A percentile compares a stretch with the other conserved stretches of the same genome.
phyloP scores from a whole-genome alignment of 2,329 filamentous ascomycete species.

The Scolecobasidium constrictum region DNA sequence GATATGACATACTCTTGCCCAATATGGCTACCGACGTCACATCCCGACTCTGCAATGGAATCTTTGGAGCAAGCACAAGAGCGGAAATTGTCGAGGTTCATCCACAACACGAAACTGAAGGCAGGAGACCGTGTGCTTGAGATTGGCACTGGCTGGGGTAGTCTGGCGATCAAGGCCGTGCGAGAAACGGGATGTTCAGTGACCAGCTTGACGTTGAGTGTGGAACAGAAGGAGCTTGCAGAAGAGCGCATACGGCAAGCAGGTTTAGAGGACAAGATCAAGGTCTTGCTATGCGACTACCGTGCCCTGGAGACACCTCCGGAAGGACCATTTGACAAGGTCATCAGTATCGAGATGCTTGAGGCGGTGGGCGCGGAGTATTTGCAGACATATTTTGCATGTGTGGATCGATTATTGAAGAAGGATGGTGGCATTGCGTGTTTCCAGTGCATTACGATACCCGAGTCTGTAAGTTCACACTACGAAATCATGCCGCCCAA shows the following conservation, averaged over 20 bases:
- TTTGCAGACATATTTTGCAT: conserved; percentile 55
- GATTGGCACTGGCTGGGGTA: conserved; percentile 68
- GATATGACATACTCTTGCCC: conserved; percentile 71
- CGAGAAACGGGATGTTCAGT: conserved; percentile 55
- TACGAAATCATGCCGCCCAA: neutral
- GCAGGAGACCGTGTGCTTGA: conserved; percentile 58
- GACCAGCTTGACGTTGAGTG: conserved; percentile 56
- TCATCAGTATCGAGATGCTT: conserved; percentile 68
- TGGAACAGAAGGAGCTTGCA: conserved; percentile 57
- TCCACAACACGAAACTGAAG: conserved; percentile 54
- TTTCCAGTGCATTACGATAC: conserved; percentile 72
- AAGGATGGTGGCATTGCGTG: conserved; percentile 54
- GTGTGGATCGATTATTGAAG: conserved; percentile 54
- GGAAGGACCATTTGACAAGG: conserved; percentile 51
- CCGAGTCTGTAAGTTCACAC: conserved; percentile 39
- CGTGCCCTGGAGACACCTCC: conserved; percentile 45
- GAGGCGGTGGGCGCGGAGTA: conserved; percentile 63
- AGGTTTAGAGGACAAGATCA: conserved; percentile 49
- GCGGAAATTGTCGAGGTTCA: conserved; percentile 55
- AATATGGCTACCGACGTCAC: conserved; percentile 45
- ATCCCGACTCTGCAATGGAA: conserved; percentile 37
- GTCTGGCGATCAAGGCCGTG: conserved; percentile 60
- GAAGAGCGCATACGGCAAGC: conserved; percentile 53
- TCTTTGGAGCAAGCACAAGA: conserved; percentile 55
- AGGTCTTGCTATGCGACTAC: conserved; percentile 60